Evolutionary conservation across 176 grass and related monocot genomes (phyloP), one percentile per base, ranked within the genome.

Genomic region (Juncus inflexus): DNA sequence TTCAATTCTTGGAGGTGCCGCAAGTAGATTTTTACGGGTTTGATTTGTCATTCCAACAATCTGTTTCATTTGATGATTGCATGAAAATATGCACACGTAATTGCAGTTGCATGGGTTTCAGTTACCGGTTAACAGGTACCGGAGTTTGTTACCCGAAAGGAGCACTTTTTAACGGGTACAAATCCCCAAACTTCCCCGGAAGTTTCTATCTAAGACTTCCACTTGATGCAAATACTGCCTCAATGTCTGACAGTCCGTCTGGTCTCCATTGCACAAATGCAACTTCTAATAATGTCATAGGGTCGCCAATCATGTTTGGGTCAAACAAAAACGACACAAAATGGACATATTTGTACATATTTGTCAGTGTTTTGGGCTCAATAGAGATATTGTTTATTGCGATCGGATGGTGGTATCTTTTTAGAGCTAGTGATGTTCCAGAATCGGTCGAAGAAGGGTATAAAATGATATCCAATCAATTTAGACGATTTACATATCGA

Each of bases 341-440:
- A 7, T 89, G 80, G 83, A 6, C 57, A 14, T 73, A 63, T 40
- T 74, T 83, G 37, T 95, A 83, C 74, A 35, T 66, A 45, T 95
- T 86, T 70, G 40, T 76, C 12, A 64, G n/a, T 10, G 12, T 79
- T 58, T 10, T 95, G 43, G 85, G 78, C 47, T 65, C 45, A 11
- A 15, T 86, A 56, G 90, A 83, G 37, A 37, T 76, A 47, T 35
- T 95, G 9, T 75, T 95, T 67, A 68, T 74, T 37, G 19, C 70
- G 47, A 78, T 72, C 40, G 76, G 86, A 37, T 95, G 86, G 86
- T 86, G 74, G 70, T 89, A 77, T 58, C 78, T 95, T 62, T 89
- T 75, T 15, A 80, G 65, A 55, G 79, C 71, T 52, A 58, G 64
- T 51, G 70, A 83, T 9, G 78, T 76, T 35, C 65, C 83, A 1